These are phyloP conservation scores for Macrotyloma uniflorum DNA, from an alignment of 306 rosid genomes.

Conservation along the genomic window DNA sequence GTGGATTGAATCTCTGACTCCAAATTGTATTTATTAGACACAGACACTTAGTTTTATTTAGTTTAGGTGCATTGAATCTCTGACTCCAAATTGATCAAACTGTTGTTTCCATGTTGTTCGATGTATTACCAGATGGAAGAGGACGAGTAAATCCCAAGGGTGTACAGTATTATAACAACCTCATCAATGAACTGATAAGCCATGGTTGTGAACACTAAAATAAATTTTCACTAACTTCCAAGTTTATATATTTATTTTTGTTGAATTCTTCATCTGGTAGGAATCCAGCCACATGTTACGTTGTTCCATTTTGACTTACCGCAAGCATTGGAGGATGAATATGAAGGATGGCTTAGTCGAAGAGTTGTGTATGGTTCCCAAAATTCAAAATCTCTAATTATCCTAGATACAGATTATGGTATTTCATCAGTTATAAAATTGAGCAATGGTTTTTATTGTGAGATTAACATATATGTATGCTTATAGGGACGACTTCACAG, in stretches of 20 bases:
- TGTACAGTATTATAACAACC: slow-evolving; percentile 63
- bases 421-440: background rate
- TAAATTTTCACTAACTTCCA: background rate
- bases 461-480: background rate
- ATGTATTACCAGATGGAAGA: slow-evolving; percentile 58
- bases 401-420: background rate
- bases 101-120: background rate
- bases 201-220: slow-evolving; percentile 47
- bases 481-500: slow-evolving; percentile 52
- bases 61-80: background rate
- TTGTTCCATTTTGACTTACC: slow-evolving; percentile 64
- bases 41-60: background rate
- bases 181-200: slow-evolving; percentile 59
- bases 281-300: slow-evolving; percentile 83
- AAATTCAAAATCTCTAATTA: background rate
- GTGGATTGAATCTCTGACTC: too few relatives aligned
- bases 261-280: slow-evolving; percentile 37
- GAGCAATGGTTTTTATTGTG: background rate
- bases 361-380: slow-evolving; percentile 54
- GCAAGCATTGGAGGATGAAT: slow-evolving; percentile 74
- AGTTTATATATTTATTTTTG: background rate
- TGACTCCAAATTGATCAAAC: background rate
- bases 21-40: too few relatives aligned
- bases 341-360: slow-evolving; percentile 76
- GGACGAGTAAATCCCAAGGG: slow-evolving; percentile 75